phyloP scores from a whole-genome alignment of 2,329 filamentous ascomycete genomes.

The Thielaviopsis punctulata region DNA sequence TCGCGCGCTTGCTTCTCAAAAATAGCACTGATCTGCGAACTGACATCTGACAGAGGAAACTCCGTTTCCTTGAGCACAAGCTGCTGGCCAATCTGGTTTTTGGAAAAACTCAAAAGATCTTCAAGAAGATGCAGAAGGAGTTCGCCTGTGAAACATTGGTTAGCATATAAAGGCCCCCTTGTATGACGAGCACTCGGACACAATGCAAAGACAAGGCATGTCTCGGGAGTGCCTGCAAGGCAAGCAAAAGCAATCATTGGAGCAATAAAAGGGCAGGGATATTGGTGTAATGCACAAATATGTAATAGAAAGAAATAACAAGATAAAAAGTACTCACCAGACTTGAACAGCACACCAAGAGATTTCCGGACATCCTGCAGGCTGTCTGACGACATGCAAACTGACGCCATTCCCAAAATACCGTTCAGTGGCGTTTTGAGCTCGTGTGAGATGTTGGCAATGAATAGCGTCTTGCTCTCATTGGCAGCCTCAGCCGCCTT shows the following conservation, averaged over 20 bases:
- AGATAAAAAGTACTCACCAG: constrained; percentile 25
- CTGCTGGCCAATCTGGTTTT: constrained; percentile 82
- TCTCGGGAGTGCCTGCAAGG: background rate
- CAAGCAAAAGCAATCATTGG: background rate
- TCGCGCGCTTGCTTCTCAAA: constrained; percentile 84
- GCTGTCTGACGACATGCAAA: constrained; percentile 85
- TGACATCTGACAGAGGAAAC: constrained; percentile 69
- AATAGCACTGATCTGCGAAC: constrained; percentile 65
- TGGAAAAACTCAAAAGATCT: constrained; percentile 81
- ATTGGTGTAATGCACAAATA: too few species aligned
- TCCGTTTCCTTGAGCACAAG: constrained; percentile 69
- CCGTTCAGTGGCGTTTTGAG: constrained; percentile 91
- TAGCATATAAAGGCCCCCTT: background rate
- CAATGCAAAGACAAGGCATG: background rate
- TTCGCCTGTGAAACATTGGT: constrained; percentile 31
- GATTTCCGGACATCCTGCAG: constrained; percentile 62
- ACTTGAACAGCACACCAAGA: constrained; percentile 77
- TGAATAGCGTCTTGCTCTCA: constrained; percentile 92
- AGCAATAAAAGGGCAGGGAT: background rate
- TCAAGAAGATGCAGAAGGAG: constrained; percentile 72
- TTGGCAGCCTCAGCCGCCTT: constrained; percentile 89
- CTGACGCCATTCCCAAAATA: constrained; percentile 83
- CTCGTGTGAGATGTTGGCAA: constrained; percentile 80
- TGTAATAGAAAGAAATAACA: too few species aligned
- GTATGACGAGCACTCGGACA: background rate